These are phyloP conservation scores for Populus hybrid DNA, from an alignment of 441 rosid species.

Conservation along the genomic window DNA sequence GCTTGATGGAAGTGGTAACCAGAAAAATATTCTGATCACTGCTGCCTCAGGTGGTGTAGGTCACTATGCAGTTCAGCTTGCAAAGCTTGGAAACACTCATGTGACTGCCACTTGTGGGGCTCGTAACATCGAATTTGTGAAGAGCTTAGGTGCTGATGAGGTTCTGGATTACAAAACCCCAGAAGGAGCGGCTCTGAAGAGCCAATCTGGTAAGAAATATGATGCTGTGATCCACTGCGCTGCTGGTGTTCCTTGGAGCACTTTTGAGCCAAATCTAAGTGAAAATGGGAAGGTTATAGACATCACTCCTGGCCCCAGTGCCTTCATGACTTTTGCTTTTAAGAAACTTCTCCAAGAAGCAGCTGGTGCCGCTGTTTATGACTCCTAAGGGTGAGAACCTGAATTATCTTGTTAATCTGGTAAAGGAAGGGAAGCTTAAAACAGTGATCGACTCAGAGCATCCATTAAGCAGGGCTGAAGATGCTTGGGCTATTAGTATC, in stretches of 20 bases:
- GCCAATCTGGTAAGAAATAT: neutral
- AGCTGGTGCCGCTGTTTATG: neutral
- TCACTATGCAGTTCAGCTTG: neutral
- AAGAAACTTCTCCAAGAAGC: neutral
- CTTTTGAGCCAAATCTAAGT: neutral
- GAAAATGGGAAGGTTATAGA: neutral
- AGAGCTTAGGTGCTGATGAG: neutral
- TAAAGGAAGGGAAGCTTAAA: neutral
- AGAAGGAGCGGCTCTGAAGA: neutral
- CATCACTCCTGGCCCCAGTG: neutral
- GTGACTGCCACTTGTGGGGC: neutral
- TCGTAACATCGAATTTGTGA: neutral
- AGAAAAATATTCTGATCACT: slow-evolving; percentile 46
- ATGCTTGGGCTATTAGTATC: neutral
- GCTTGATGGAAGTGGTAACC: slow-evolving; percentile 48
- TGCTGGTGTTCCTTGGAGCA: neutral
- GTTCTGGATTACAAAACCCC: neutral
- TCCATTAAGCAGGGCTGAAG: neutral
- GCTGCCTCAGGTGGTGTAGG: neutral
- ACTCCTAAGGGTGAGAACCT: neutral
- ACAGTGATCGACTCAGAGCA: neutral
- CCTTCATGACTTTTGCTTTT: neutral
- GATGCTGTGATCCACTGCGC: neutral
- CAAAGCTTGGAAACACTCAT: neutral
- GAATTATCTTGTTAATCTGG: neutral